phyloP scores from a whole-genome alignment of 2,329 filamentous ascomycete species.

The Xylaria sp. region DNA sequence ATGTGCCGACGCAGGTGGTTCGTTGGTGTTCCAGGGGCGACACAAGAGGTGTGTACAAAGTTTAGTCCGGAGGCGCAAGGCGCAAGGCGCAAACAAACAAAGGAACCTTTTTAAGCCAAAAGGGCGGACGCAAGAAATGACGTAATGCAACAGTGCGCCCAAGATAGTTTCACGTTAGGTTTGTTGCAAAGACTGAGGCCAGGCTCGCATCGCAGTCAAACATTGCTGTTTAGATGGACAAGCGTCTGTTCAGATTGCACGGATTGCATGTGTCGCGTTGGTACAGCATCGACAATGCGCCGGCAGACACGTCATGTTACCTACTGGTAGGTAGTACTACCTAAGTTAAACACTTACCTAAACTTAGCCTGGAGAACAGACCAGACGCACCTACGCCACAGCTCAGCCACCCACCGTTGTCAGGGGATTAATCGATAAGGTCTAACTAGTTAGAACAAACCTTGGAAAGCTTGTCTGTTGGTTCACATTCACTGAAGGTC shows the following conservation, averaged over 20 bases:
- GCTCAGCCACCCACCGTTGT: slow-evolving; percentile 19
- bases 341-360: not conserved
- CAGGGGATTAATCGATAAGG: not conserved
- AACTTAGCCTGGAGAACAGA: not conserved
- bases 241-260: slow-evolving; percentile 15
- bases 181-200: slow-evolving; percentile 14
- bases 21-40: slow-evolving; percentile 9
- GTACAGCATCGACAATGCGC: slow-evolving; percentile 12
- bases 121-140: slow-evolving; percentile 19
- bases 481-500: too few species aligned
- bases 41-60: slow-evolving; percentile 1
- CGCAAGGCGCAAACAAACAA: slow-evolving; percentile 8
- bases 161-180: slow-evolving; percentile 26
- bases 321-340: slow-evolving; percentile 3
- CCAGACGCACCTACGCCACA: slow-evolving; percentile 9
- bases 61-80: slow-evolving; percentile 8
- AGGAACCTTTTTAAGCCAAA: slow-evolving; percentile 14
- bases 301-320: slow-evolving; percentile 6
- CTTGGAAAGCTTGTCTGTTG: too few species aligned
- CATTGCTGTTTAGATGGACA: slow-evolving; percentile 26
- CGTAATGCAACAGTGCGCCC: slow-evolving; percentile 24
- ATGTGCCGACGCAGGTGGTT: not conserved
- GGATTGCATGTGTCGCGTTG: slow-evolving; percentile 10
- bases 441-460: too few species aligned
- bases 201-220: slow-evolving; percentile 9